Evolutionary conservation across 345 rosid species (phyloP), one percentile per base, ranked within the genome.

Genomic region (Anacardium occidentale): DNA sequence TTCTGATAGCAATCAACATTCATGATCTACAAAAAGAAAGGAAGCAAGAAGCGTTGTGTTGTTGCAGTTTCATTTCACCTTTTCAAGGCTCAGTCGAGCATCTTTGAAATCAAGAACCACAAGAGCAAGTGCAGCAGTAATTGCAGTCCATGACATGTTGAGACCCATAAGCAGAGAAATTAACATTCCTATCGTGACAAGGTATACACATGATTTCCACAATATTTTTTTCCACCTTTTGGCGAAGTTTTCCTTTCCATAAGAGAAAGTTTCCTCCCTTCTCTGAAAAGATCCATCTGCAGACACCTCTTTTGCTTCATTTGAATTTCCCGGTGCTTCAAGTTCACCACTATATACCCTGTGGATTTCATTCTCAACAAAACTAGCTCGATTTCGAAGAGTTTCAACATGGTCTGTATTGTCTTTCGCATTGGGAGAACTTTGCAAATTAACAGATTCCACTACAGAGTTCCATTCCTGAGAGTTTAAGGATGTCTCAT

Each of bases 121-220:
- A 29, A 94, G 94, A 67, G 88, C 91, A 71, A 94, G 83, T 25
- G 96, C 93, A 20, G 98, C 91, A 4, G 96, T 85, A 4, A 94
- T 80, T 32, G 97, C 93, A 17, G 90, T 88, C 98, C 98, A 94
- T 0, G 97, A 91, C 98, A 94, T 90, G 76, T 91, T 84, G 53
- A 89, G 83, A 63, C 97, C 98, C 78, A 83, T 55, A 48, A 91
- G 80, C 76, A 94, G 55, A 69, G 94, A 83, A 68, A 86, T 63
- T 60, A 94, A 22, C 97, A 91, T 87, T 9, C 96, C 96, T 4
- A 89, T 0, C 0, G 94, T 88, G 32, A 87, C 82, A 17, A 86
- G 65, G 70, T 90, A 90, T 58, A 91, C 93, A 78, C 90, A 72
- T 2, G 82, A 64, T 68, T 90, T 91, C 97, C 91, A 85, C 10